Base-by-base conservation (phyloP, 2,329 filamentous ascomycete species). In the Podosphaera fusca region DNA sequence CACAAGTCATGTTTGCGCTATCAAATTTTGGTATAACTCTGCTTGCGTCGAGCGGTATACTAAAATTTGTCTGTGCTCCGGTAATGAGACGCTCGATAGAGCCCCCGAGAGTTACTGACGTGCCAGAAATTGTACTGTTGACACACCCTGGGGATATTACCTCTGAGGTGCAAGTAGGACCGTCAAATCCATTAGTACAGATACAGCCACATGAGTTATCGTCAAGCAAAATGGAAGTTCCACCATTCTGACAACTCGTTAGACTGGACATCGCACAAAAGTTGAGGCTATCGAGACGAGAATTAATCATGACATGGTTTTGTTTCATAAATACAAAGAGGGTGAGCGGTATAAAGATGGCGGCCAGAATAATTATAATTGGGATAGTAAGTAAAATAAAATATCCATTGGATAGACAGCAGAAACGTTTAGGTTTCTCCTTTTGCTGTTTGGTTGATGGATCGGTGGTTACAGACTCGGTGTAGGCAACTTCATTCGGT, bases 181-280 rank as follows among this genome's bases (percentile, higher is more conserved):
- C 82, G 0, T 85, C 89, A 67, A 90, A 96, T 1, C 89, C 87
- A 64, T 92, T 88, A 30, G 83, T 80, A 69, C 90, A 98, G 49
- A 95, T 80, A 67, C 90, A 98, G 10, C 82, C 83, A 70, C 90
- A 96, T 29, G 76, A 72, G 33, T 29, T 33, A 2, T 79, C 77
- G 58, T 79, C 73, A 14, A 76, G 78, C 29, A 87, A 69, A 14
- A 90, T 77, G 57, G 82, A 88, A 21, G 82, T 81, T 34, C 90
- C 90, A 8, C 87, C 87, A 61, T 96, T 95, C 38, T 66, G 62
- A 55, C 66, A 67, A 56, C 77, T 71, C 65, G 90, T 95, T 0
- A 73, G 75, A 12, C 84, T 70, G 35, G 75, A 75, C 45, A 73
- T 70, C 61, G 78, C 74, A 67, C 87, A 94, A 59, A 56, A 47